These are phyloP conservation scores for Durusdinium trenchii DNA, from an alignment of 73 alveolate genomes.

Conservation along the genomic window DNA sequence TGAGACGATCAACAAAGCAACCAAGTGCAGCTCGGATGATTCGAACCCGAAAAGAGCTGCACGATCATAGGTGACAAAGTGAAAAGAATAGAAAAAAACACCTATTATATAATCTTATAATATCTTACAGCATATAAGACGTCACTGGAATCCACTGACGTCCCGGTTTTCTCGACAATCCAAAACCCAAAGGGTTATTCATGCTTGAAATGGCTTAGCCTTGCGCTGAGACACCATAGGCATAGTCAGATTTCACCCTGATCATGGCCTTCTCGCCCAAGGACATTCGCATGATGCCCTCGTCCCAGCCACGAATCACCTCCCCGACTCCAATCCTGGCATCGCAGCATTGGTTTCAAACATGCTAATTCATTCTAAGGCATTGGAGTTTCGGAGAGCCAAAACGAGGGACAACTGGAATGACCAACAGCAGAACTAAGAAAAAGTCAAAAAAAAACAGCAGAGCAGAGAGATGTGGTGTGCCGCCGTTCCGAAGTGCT, in stretches of 20 bases:
- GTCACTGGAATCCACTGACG: not conserved
- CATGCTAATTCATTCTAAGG: too few species aligned
- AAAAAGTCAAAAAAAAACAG: too few species aligned
- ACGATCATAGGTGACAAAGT: not conserved
- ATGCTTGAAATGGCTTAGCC: too few species aligned
- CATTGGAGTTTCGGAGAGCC: too few species aligned
- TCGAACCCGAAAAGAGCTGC: not conserved
- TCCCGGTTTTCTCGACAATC: not conserved
- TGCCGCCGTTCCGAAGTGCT: too few species aligned
- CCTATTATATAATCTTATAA: not conserved
- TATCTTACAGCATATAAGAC: not conserved
- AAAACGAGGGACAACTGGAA: too few species aligned
- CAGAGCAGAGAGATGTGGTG: not conserved
- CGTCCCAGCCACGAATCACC: slow-evolving; percentile 99
- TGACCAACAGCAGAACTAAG: too few species aligned
- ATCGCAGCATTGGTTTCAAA: not conserved
- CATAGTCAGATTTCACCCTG: slow-evolving; percentile 98
- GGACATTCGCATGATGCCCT: slow-evolving; percentile 98
- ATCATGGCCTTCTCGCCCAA: slow-evolving; percentile 98
- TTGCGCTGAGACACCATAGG: slow-evolving; percentile 98
- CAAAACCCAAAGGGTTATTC: too few species aligned
- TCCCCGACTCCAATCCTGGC: slow-evolving; percentile 98
- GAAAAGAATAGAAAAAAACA: not conserved
- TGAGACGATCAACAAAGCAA: not conserved
- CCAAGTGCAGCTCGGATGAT: not conserved